These are phyloP conservation scores for Apiospora saccharicola DNA, from an alignment of 2,329 filamentous ascomycete species.

Conservation along the genomic window DNA sequence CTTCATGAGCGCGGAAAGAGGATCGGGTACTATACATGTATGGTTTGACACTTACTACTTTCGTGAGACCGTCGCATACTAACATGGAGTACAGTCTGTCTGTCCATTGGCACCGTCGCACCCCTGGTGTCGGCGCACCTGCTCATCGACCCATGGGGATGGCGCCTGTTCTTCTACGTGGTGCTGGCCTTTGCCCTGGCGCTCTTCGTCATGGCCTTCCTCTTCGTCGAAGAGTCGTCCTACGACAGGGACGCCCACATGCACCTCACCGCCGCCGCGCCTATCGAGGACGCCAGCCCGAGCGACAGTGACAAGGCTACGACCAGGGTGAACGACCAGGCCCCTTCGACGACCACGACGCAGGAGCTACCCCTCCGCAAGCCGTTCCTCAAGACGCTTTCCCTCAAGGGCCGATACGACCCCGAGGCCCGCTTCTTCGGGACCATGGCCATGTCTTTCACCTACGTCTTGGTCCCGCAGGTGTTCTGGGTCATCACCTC, in stretches of 20 bases:
- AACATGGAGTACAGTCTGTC: constrained; percentile 47
- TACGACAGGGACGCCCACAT: constrained; percentile 46
- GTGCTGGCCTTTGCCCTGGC: constrained; percentile 60
- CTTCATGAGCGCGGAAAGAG: constrained; percentile 58
- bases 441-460: constrained; percentile 51
- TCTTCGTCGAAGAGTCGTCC: constrained; percentile 60
- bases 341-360: background rate
- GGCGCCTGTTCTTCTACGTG: constrained; percentile 69
- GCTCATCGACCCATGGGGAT: constrained; percentile 64
- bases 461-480: constrained; percentile 52
- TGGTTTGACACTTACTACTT: background rate
- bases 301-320: constrained; percentile 38
- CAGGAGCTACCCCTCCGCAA: constrained; percentile 43
- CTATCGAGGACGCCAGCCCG: constrained; percentile 29
- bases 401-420: constrained; percentile 47
- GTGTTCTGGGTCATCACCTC: constrained; percentile 55
- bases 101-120: constrained; percentile 63
- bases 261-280: constrained; percentile 24
- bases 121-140: constrained; percentile 68
- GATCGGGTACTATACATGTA: constrained; percentile 66
- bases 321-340: constrained; percentile 32
- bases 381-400: constrained; percentile 48
- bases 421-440: constrained; percentile 48
- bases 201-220: constrained; percentile 53
- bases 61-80: background rate